These are phyloP conservation scores for Solanum hybrid DNA, from an alignment of 305 asterid species.

Conservation along the genomic window DNA sequence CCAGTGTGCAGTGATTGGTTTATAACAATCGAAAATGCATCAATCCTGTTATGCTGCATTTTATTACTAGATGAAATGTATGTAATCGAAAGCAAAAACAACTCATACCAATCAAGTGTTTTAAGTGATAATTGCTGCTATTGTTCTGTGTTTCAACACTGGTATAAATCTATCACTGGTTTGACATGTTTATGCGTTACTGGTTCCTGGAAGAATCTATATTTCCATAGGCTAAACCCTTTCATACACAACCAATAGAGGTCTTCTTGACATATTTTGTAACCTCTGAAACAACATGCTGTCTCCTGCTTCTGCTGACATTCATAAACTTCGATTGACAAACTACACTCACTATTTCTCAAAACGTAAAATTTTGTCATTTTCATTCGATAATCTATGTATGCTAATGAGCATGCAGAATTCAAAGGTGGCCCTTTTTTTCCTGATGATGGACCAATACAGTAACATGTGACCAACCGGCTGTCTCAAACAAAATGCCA, in stretches of 20 bases:
- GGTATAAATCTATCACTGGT: background rate
- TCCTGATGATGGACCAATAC: conserved; percentile 3
- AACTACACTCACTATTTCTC: background rate
- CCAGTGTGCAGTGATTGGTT: background rate
- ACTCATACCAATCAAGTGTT: background rate
- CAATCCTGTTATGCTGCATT: background rate
- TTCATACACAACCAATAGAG: background rate
- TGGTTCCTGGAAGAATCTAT: background rate
- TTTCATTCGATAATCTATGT: background rate
- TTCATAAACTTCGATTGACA: background rate
- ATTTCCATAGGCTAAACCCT: background rate
- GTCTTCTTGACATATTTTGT: background rate
- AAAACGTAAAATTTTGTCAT: background rate
- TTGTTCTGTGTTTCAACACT: background rate
- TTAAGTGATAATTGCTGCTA: background rate
- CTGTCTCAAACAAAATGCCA: background rate
- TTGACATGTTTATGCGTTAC: background rate
- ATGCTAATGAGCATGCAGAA: background rate
- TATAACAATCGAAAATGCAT: background rate
- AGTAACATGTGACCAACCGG: background rate
- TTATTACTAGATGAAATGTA: background rate
- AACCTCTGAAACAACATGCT: background rate
- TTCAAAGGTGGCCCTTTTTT: background rate
- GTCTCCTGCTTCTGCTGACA: background rate
- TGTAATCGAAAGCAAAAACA: background rate